Base-by-base conservation (phyloP, 176 grass and related monocot genomes). In the Zoysia japonica region DNA sequence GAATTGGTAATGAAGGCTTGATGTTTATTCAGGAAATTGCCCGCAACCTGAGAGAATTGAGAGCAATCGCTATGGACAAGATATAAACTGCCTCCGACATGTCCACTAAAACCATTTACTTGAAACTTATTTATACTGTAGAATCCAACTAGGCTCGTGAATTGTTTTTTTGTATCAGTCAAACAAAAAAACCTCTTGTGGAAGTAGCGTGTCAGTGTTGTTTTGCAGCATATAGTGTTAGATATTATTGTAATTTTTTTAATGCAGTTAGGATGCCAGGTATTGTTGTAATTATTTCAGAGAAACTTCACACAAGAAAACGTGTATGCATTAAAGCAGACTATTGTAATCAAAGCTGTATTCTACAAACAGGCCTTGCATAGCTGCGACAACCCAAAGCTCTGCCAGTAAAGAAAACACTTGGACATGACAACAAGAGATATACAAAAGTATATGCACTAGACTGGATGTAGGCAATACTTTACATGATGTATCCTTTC, bases 21-120 rank as follows among this genome's bases (percentile, higher is more conserved):
- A 67, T 67, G 44, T 88, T 94, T 80, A 78, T 94, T 79, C 65
- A 76, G 52, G 88, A 89, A 77, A 94, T 93, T 61, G 91, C 88
- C 62, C 48, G 67, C 63, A 82, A 79, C 40, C 80, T 91, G 2
- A 82, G 77, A 62, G 86, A 89, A 62, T 37, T 94, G 62, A 72
- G 88, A 80, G 63, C 79, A 72, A 79, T 89, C 72, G 80, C 79
- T 53, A 76, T 71, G 37, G 44, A 42, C 28, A 56, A 35, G 57
- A 78, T 76, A 81, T 86, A 87, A 20, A 15, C 60, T 69, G 13
- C 13, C 13, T 42, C 10, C 47, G 57, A 45, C 46, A 65, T 80
- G 66, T 83, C 75, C 46, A 35, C 57, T 28, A 28, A 28, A 42
- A 40, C 10, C 70, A n/a, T 66, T 67, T 42, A 50, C 36, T n/a